These are phyloP conservation scores for Tolypocladium capitatum DNA, from an alignment of 2,329 filamentous ascomycete genomes.

Conservation along the genomic window DNA sequence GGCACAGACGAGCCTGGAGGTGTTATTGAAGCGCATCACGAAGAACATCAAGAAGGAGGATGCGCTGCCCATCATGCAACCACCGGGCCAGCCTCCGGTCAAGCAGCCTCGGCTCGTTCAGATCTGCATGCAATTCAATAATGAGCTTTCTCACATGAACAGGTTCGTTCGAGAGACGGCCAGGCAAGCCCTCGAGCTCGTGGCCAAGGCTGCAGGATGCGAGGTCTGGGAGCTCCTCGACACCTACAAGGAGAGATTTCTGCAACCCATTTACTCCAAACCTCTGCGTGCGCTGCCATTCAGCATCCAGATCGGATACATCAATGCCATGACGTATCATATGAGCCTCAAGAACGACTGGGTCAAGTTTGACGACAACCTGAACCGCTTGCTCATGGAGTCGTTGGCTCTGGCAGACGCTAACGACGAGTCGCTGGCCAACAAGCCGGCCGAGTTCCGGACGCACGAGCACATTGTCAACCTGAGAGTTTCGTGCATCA, in stretches of 20 bases:
- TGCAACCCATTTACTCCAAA: conserved; percentile 92
- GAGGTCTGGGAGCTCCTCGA: conserved; percentile 80
- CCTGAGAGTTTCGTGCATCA: conserved; percentile 84
- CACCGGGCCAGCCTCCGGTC: conserved; percentile 28
- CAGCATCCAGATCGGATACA: conserved; percentile 90
- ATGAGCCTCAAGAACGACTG: conserved; percentile 81
- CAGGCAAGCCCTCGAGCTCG: conserved; percentile 64
- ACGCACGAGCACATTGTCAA: conserved; percentile 93
- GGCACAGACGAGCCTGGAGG: conserved; percentile 71
- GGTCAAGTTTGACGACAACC: conserved; percentile 79
- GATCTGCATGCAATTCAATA: conserved; percentile 74
- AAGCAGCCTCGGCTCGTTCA: conserved; percentile 52
- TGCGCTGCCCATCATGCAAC: conserved; percentile 22
- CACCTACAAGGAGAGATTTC: conserved; percentile 77
- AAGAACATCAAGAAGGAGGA: conserved; percentile 73
- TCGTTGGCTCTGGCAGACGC: conserved; percentile 89
- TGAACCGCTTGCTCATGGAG: conserved; percentile 85
- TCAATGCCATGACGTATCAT: conserved; percentile 94
- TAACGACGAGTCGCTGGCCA: conserved; percentile 79
- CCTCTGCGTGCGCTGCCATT: conserved; percentile 87
- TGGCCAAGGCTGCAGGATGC: conserved; percentile 64
- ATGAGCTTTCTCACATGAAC: conserved; percentile 90
- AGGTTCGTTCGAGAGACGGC: conserved; percentile 83
- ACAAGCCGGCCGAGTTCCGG: conserved; percentile 86
- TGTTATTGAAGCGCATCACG: conserved; percentile 66